phyloP scores from a whole-genome alignment of 371 early-diverging fungal species.

The Mucor velutinosus region DNA sequence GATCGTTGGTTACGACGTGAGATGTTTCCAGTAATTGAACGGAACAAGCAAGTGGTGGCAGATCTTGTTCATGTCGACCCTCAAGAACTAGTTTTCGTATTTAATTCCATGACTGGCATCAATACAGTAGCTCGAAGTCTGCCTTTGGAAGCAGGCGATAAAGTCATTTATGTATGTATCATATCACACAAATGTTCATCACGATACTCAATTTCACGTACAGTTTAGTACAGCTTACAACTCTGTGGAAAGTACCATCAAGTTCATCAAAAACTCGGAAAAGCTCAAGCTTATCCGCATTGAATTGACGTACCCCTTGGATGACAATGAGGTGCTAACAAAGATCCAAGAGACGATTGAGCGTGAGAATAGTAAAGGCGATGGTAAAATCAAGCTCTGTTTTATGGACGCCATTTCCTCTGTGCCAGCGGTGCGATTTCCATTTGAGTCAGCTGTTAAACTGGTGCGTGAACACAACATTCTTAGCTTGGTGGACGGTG shows the following conservation, averaged over 20 bases:
- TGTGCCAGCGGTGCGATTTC: conserved; percentile 58
- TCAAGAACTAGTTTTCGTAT: conserved; percentile 41
- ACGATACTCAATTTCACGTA: background rate
- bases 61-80: conserved; percentile 36
- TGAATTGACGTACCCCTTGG: conserved; percentile 35
- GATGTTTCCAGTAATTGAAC: conserved; percentile 3
- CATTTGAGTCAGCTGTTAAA: conserved; percentile 55
- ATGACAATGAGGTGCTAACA: conserved; percentile 33
- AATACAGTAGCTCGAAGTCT: conserved; percentile 48
- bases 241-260: conserved; percentile 42
- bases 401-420: conserved; percentile 65
- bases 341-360: conserved; percentile 31
- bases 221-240: conserved; percentile 53
- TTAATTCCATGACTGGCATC: conserved; percentile 45
- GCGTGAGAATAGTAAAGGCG: conserved; percentile 35
- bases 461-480: conserved; percentile 55
- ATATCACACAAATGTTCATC: background rate
- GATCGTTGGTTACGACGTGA: conserved; percentile 25
- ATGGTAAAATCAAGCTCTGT: conserved; percentile 45
- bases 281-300: conserved; percentile 36
- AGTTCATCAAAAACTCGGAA: conserved; percentile 33
- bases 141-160: conserved; percentile 45
- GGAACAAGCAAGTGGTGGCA: conserved; percentile 12
- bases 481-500: conserved; percentile 70
- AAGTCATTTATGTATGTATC: conserved; percentile 29